Base-by-base conservation (phyloP, 768 basidiomycete genomes). In the Boletus coccyginus region DNA sequence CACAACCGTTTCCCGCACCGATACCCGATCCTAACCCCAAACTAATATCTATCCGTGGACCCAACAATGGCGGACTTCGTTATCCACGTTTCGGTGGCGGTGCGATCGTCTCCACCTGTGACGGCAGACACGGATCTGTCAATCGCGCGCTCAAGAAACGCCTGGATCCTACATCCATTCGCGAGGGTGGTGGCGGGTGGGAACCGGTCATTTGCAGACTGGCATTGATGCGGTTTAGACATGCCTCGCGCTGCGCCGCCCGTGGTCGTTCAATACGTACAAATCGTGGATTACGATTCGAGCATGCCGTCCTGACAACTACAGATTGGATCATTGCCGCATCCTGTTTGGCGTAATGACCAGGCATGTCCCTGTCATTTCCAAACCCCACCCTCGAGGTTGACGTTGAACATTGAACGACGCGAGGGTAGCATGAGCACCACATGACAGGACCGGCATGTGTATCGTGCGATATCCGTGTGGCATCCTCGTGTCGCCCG, bases 151-250 rank as follows among this genome's bases (percentile, higher is more conserved):
- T 27, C 27, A 27, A 3, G 27, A 27, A 27, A 3, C 27, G 3
- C 4, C 27, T 27, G 27, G 3, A 6, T 27, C 27, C 4, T 27
- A 27, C 27, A 27, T 27, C 27, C 27, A 27, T 27, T 27, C 27
- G 27, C 27, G 65, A 33, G 12, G 53, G 59, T 3, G 66, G 63
- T 7, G 63, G 66, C 5, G 14, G 51, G 66, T 7, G 63, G 63
- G 17, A 67, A 56, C 24, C 66, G 54, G 54, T 48, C 40, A 51
- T 46, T 51, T 47, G 52, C n/a, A 6, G 27, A 6, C 16, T 27
- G 19, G n/a, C 14, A 24, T 46, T 14, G 16, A 46, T 50, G n/a
- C 11, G 13, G 48, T 50, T 51, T 46, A 46, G 50, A 13, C 38
- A 27, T 42, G 38, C 38, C 59, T 52, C 16, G 44, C 47, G 19